Base-by-base conservation (phyloP, 2,329 filamentous ascomycete genomes). In the Calonectria hongkongensis region DNA sequence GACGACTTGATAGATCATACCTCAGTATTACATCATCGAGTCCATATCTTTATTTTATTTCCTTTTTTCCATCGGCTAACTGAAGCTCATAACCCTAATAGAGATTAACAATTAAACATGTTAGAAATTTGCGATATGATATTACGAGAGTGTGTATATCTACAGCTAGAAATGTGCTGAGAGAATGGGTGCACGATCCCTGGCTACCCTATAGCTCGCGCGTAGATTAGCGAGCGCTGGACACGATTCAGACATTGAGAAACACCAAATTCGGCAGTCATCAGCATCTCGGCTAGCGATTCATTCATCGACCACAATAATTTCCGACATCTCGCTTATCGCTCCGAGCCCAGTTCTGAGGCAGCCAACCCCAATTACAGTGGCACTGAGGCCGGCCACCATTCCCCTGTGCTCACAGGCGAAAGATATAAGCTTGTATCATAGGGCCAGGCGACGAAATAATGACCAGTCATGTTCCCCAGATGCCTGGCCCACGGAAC, bases 321-420 rank as follows among this genome's bases (percentile, higher is more conserved):
- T 58, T 68, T 68, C 66, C 66, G 66, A 50, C 21, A 66, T 66
- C 54, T 68, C 66, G 66, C 66, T 33, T 60, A 68, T 68, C 66
- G 51, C 10, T 5, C 43, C 39, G 12, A 48, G 30, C 43, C 51
- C 51, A 36, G 43, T 12, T 12, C 8, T 60, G 48, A 56, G 21
- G 30, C 33, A 51, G 47, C 43, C 28, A 65, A 41, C 27, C 63
- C 25, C 47, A 51, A 50, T 41, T 51, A 41, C 45, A 50, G 7
- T 28, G 21, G 41, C 36, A 60, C 33, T 39, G 28, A 36, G 43
- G 25, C 33, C 21, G 47, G 50, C 48, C 27, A 56, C 39, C 50
- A 41, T 60, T 41, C 33, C 54, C 54, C 54, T 41, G n/a, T 27
- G 54, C 21, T 21, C 21, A 60, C n/a, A 36, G 13, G n/a, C 54